Evolutionary conservation across 2,329 filamentous ascomycete genomes (phyloP), one percentile per base, ranked within the genome.

Genomic region (Trichoderma oligosporum): DNA sequence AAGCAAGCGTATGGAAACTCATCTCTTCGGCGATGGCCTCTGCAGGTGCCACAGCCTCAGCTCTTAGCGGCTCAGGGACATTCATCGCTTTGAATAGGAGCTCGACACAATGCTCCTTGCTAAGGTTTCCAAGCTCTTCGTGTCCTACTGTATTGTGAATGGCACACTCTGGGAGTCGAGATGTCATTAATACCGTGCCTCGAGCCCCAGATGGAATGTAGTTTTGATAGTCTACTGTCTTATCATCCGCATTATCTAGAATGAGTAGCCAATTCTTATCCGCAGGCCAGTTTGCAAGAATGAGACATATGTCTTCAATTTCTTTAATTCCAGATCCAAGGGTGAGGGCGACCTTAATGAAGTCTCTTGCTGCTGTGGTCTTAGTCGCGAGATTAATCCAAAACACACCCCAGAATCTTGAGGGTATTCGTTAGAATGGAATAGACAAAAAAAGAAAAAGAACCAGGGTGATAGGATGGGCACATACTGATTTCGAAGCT

Each of bases 231-330:
- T 56, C 44, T 3, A 42, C 27, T 1, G 68, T 54, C 3, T 44
- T 44, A 54, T 78, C 72, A 55, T 78, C 74, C 8, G 72, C 73
- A 53, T 77, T 78, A 59, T 79, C 75, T 18, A 79, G 45, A 27
- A 79, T 64, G 31, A 78, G 57, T 1, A 79, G 63, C 76, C 74
- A 78, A 1, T 60, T 56, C 11, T 49, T 25, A 16, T 56, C 20
- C 8, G 9, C 7, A 4, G 12, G 33, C 24, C 44, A 56, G 18
- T 49, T 56, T 7, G 44, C 4, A 6, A 49, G 14, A 12, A 48
- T 5, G 1, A 49, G 12, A 16, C 38, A 22, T 18, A 46, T 29
- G 6, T 57, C 46, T 4, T 52, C 46, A n/a, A 57, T 25, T 2
- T 52, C 55, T 14, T 27, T 38, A 12, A 9, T 9, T 2, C 46